phyloP scores from a whole-genome alignment of 148 eudicot genomes.

The Heliosperma pusillum region DNA sequence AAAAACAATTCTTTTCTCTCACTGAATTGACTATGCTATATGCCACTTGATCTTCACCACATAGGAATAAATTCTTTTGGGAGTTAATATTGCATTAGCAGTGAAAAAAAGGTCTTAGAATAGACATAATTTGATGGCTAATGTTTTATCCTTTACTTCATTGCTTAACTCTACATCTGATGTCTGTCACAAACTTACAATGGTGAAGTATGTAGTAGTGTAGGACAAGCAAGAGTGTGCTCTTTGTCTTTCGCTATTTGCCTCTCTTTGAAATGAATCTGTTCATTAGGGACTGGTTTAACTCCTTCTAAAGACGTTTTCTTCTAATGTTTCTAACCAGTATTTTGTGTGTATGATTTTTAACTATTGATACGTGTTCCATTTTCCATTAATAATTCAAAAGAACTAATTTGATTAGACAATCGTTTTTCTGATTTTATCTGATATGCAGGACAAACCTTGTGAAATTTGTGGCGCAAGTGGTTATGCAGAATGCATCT shows the following conservation, averaged over 20 bases:
- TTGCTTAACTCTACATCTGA: neutral
- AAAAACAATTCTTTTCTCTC: neutral
- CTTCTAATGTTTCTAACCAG: neutral
- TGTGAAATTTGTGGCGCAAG: conserved; percentile 31
- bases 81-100: neutral
- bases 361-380: conserved; percentile 8
- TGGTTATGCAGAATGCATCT: conserved; percentile 20
- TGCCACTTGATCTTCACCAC: neutral
- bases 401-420: neutral
- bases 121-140: neutral
- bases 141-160: neutral
- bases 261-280: neutral
- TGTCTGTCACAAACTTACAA: neutral
- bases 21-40: neutral
- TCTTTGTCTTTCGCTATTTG: neutral
- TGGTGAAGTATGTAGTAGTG: neutral
- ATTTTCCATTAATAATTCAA: neutral
- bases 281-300: neutral
- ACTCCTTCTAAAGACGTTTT: neutral
- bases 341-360: neutral
- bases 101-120: neutral
- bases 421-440: neutral
- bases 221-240: neutral
- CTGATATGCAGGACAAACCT: conserved; percentile 30
- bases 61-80: neutral